phyloP scores from a whole-genome alignment of 177 flowering plant species.

The Viscum album region DNA sequence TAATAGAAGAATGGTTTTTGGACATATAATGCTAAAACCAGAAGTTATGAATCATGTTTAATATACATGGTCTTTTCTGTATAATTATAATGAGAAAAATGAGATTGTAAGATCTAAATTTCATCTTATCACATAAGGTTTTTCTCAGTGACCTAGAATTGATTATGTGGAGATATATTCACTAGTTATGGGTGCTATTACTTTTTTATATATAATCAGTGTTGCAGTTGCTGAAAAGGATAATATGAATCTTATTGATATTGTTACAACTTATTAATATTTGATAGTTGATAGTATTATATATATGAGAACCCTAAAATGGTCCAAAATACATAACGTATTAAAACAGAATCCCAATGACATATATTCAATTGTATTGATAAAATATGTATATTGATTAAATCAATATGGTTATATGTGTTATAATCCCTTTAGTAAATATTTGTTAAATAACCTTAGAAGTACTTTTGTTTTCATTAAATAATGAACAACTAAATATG shows the following conservation, averaged over 20 bases:
- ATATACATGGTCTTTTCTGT: neutral
- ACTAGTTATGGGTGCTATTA: neutral
- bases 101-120: neutral
- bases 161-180: neutral
- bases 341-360: too few species aligned
- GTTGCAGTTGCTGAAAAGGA: neutral
- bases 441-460: neutral
- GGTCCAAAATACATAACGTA: too few species aligned
- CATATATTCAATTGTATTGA: neutral
- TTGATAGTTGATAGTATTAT: neutral
- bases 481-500: too few species aligned
- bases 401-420: neutral
- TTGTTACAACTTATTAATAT: neutral
- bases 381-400: neutral
- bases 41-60: neutral
- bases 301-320: constrained; percentile 1
- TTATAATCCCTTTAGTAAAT: neutral
- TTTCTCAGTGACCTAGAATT: neutral
- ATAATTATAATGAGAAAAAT: neutral
- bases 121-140: neutral
- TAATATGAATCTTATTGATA: neutral
- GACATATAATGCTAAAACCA: neutral
- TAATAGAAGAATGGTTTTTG: neutral
- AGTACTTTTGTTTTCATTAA: too few species aligned
- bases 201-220: neutral